Base-by-base conservation (phyloP, 345 rosid species). In the Mangifera indica region DNA sequence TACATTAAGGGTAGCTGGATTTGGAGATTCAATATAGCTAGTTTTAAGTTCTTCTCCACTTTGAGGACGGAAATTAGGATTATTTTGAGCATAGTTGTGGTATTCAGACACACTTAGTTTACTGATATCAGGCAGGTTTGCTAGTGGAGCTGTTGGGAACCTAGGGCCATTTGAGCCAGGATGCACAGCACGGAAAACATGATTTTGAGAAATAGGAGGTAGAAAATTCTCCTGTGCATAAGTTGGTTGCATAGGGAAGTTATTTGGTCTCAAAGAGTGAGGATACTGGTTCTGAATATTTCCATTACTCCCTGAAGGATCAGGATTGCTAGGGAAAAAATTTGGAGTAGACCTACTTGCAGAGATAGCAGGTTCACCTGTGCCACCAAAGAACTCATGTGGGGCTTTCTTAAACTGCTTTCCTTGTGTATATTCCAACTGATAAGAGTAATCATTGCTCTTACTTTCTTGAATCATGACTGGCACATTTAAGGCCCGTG, bases 321-420 rank as follows among this genome's bases (percentile, higher is more conserved):
- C 79, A 61, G 67, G 75, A 74, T 79, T 80, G 78, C 68, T 77
- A 10, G 87, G 78, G 52, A 77, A 79, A 66, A 78, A 69, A 76
- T 74, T 78, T 44, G 88, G 76, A 66, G 78, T 70, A 67, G 79
- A 64, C 62, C 61, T 66, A 76, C 77, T 77, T 45, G 73, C 67
- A 66, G 86, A 62, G 74, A 76, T 82, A 76, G 68, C 78, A 26
- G 84, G 78, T 63, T 81, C 88, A 37, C 79, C 65, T 6, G 40
- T 59, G 29, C 86, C 79, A 44, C 81, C 79, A 78, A 82, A 87
- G 71, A 80, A 83, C 76, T 93, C 98, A 67, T 89, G 97, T 0
- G 97, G 94, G n/a, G 92, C 86, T 85, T 84, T 91, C 89, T 85
- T 91, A 72, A 88, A 81, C 76, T 74, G 82, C 82, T 82, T 87